These are phyloP conservation scores for Alternaria brassicae DNA, from an alignment of 2,329 filamentous ascomycete genomes.

Conservation along the genomic window DNA sequence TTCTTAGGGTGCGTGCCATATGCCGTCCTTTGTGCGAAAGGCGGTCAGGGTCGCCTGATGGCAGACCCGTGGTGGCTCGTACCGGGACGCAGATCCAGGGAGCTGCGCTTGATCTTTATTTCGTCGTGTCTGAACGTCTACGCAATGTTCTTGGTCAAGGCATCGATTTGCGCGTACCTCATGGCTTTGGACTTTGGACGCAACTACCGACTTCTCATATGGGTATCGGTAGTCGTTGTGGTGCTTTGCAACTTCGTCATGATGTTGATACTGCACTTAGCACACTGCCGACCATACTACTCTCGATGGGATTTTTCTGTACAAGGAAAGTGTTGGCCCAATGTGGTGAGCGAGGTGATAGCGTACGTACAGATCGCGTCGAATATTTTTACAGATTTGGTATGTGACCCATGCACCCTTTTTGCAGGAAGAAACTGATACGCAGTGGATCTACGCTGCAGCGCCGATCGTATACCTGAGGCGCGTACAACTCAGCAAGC, in stretches of 20 bases:
- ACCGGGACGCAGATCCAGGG: neutral
- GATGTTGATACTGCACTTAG: constrained; percentile 11
- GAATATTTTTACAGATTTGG: constrained; percentile 20
- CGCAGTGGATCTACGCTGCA: constrained; percentile 15
- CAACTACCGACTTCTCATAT: constrained; percentile 17
- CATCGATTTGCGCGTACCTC: constrained; percentile 24
- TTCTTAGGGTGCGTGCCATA: constrained; percentile 12
- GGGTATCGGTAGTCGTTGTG: constrained; percentile 9
- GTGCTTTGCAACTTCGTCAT: constrained; percentile 11
- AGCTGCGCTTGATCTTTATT: constrained; percentile 14
- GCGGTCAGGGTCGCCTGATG: constrained; percentile 17
- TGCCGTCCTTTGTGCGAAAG: constrained; percentile 2
- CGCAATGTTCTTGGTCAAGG: constrained; percentile 22
- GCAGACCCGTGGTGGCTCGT: constrained; percentile 20
- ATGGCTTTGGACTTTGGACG: constrained; percentile 22
- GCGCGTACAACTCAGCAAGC: constrained; percentile 14
- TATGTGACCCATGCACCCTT: neutral
- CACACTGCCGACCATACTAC: constrained; percentile 8
- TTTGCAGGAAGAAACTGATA: neutral
- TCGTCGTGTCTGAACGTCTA: constrained; percentile 20
- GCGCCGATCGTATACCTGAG: constrained; percentile 18
- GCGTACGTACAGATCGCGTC: constrained; percentile 19
- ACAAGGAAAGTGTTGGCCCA: constrained; percentile 14
- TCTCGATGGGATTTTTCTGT: constrained; percentile 9
- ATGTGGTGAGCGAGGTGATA: constrained; percentile 2